Conservation (phyloP, 2,329 filamentous ascomycete genomes). For the Arthrobotrys sinensis region DNA sequence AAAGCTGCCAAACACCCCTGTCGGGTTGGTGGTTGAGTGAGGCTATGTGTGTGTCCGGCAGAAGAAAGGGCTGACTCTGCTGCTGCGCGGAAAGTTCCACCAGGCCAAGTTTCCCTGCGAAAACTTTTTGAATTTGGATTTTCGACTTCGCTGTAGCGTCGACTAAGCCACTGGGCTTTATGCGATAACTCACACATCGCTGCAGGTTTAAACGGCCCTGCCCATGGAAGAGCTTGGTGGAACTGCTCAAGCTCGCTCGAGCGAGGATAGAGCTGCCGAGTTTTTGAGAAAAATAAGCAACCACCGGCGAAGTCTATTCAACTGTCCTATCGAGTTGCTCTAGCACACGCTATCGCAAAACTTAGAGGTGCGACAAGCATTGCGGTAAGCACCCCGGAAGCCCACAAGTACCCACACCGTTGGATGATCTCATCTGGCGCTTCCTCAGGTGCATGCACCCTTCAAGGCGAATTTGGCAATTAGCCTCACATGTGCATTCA, state of each 20-base stretch:
- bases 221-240: neutral
- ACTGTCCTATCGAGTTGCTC: slow-evolving; percentile 11
- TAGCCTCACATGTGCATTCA: slow-evolving; percentile 36
- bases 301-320: neutral
- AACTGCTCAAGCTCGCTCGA: slow-evolving; percentile 14
- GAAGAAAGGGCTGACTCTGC: slow-evolving; percentile 45
- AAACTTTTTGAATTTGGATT: slow-evolving; percentile 33
- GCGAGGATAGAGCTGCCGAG: slow-evolving; percentile 33
- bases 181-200: slow-evolving; percentile 19
- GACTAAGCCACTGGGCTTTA: slow-evolving; percentile 50
- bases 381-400: slow-evolving; percentile 28
- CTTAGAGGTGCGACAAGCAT: neutral
- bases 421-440: slow-evolving; percentile 54
- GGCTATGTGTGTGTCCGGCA: slow-evolving; percentile 35
- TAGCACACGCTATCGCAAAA: slow-evolving; percentile 54
- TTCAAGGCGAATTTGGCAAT: slow-evolving; percentile 54
- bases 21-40: slow-evolving; percentile 10
- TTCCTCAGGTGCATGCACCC: slow-evolving; percentile 25
- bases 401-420: slow-evolving; percentile 21
- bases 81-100: slow-evolving; percentile 26
- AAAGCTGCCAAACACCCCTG: slow-evolving; percentile 37
- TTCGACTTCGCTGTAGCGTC: slow-evolving; percentile 18
- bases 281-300: slow-evolving; percentile 17
- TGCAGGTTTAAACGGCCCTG: slow-evolving; percentile 44
- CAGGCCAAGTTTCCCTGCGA: slow-evolving; percentile 14